phyloP scores from a whole-genome alignment of 1,284 basidiomycete genomes.

The Apiotrichum sp. region DNA sequence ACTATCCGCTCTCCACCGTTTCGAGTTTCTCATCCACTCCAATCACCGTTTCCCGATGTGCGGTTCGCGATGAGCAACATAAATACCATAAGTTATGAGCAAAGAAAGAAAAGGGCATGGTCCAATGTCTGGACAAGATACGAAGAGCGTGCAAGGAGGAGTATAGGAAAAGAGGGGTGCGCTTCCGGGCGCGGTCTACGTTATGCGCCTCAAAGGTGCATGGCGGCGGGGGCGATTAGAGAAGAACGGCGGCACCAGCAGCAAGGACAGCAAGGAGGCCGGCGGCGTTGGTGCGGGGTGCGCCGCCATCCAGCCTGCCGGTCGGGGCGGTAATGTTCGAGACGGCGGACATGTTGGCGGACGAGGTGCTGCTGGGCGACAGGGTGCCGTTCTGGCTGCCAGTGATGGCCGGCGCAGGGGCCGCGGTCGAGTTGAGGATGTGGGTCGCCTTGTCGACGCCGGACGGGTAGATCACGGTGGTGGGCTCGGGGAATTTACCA shows the following conservation, averaged over 20 bases:
- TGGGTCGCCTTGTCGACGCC: constrained; percentile 6
- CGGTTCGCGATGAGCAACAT: too few relatives aligned
- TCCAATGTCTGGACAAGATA: too few relatives aligned
- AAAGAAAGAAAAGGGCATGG: too few relatives aligned
- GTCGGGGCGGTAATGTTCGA: background rate
- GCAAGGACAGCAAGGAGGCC: background rate
- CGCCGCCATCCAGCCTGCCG: background rate
- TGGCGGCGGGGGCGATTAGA: background rate
- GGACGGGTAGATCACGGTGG: constrained; percentile 5
- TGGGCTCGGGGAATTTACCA: constrained; percentile 5
- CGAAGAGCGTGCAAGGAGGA: too few relatives aligned
- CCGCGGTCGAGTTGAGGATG: background rate
- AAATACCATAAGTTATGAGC: too few relatives aligned
- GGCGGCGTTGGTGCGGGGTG: background rate
- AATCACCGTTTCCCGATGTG: too few relatives aligned
- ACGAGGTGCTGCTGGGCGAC: background rate
- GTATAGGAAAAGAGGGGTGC: too few relatives aligned
- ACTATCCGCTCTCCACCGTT: too few relatives aligned
- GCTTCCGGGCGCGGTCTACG: too few relatives aligned
- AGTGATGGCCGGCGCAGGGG: background rate
- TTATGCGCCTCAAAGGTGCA: too few relatives aligned
- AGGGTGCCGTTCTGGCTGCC: background rate
- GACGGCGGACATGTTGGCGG: background rate
- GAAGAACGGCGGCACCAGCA: constrained; percentile 1
- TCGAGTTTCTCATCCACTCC: too few relatives aligned